These are phyloP conservation scores for Stipa capillata DNA, from an alignment of 176 grass and related monocot genomes.

Conservation along the genomic window DNA sequence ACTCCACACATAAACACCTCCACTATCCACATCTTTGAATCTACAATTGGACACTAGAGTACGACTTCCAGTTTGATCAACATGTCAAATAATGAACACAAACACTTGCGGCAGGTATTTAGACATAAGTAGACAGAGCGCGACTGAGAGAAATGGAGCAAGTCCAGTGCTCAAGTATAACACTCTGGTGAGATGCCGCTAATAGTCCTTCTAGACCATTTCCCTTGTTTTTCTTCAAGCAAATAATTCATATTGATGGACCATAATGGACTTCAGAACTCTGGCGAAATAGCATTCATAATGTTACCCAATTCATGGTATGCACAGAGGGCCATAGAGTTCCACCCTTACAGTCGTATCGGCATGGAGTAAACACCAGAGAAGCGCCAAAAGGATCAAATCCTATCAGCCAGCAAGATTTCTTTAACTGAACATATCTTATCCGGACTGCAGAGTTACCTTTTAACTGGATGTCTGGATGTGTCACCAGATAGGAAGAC, in stretches of 20 bases:
- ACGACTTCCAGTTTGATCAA: not conserved
- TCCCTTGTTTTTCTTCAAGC: not conserved
- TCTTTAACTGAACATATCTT: not conserved
- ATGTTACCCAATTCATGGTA: not conserved
- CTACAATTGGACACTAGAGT: no score
- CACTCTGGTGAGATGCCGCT: not conserved
- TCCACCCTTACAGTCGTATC: not conserved
- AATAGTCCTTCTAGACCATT: not conserved
- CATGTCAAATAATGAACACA: not conserved
- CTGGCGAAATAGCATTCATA: not conserved
- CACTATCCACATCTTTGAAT: not conserved
- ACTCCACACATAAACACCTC: not conserved
- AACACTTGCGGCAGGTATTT: not conserved
- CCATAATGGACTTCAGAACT: not conserved
- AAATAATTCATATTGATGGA: not conserved
- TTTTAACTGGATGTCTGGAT: not conserved
- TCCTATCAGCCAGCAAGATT: not conserved
- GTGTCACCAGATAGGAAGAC: not conserved
- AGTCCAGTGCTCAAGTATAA: no score
- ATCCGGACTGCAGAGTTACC: not conserved
- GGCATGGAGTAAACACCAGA: not conserved
- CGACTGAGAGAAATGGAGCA: not conserved
- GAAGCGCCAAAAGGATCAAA: not conserved
- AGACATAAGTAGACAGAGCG: not conserved
- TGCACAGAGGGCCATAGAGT: not conserved